Conservation (phyloP, 441 rosid species). For the Gossypium trilobum region DNA sequence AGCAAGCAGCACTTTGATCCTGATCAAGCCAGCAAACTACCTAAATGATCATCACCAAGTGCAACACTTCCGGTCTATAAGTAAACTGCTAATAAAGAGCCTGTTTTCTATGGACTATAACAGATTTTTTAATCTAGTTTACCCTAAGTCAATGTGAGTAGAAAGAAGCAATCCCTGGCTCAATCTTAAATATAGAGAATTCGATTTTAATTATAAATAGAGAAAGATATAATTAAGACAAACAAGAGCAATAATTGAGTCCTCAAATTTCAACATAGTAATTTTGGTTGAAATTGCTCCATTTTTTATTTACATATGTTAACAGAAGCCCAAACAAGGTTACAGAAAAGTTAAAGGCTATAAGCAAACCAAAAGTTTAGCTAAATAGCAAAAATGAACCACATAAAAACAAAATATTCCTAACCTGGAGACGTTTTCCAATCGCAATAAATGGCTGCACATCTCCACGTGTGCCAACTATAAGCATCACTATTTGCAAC, state of each 20-base stretch:
- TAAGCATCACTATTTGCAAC: slow-evolving; percentile 82
- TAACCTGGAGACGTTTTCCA: slow-evolving; percentile 89
- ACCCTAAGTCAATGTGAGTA: not conserved
- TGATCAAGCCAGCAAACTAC: not conserved
- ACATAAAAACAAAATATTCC: slow-evolving; percentile 2
- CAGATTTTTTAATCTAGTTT: not conserved
- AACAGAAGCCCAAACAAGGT: not conserved
- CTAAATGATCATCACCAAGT: not conserved
- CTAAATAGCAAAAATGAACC: not conserved
- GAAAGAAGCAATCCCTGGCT: not conserved
- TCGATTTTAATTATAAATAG: not conserved
- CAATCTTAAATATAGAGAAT: slow-evolving; percentile 4
- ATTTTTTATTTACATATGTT: not conserved
- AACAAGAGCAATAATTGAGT: not conserved
- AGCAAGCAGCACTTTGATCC: not conserved
- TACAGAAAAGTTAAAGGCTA: not conserved
- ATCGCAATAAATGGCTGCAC: slow-evolving; percentile 96
- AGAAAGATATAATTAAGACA: not conserved
- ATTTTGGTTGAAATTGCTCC: not conserved
- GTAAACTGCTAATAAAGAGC: not conserved
- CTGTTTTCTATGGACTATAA: not conserved
- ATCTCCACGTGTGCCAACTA: slow-evolving; percentile 98
- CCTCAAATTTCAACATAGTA: not conserved
- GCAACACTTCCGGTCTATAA: not conserved
- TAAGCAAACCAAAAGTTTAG: not conserved